Conservation (phyloP, 495 filamentous ascomycete genomes). For the Tuber indicum region DNA sequence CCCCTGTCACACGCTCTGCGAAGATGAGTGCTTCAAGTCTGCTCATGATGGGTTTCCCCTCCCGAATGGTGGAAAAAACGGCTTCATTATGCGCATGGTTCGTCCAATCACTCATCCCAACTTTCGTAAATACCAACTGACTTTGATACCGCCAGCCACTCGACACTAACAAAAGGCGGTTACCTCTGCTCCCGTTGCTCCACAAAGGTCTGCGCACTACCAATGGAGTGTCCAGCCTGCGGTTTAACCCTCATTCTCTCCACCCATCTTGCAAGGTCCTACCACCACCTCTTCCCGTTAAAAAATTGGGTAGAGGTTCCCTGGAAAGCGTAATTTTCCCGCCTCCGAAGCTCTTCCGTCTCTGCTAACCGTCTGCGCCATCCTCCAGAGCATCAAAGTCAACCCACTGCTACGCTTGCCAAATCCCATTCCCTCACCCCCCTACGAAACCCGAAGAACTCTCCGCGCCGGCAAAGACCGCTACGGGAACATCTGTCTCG, state of each 20-base stretch:
- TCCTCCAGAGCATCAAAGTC: constrained; percentile 31
- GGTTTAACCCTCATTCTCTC: constrained; percentile 88
- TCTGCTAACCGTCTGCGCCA: constrained; percentile 42
- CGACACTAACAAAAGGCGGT: constrained; percentile 72
- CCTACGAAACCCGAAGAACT: constrained; percentile 41
- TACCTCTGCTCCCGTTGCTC: constrained; percentile 86
- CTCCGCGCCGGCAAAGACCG: constrained; percentile 41
- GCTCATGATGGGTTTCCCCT: constrained; percentile 99
- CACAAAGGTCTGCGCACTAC: constrained; percentile 82
- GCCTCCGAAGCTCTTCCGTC: constrained; percentile 56
- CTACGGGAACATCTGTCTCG: constrained; percentile 71
- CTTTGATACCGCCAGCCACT: constrained; percentile 51
- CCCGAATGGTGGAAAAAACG: constrained; percentile 65
- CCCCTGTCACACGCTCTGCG: constrained; percentile 66
- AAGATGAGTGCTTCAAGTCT: constrained; percentile 66
- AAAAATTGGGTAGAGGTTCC: constrained; percentile 83
- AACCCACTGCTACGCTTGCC: constrained; percentile 49
- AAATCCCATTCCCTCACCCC: constrained; percentile 50
- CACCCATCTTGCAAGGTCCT: constrained; percentile 90
- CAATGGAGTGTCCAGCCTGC: constrained; percentile 86
- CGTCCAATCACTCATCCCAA: constrained; percentile 17
- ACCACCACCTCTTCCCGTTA: constrained; percentile 92
- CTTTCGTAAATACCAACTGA: background rate
- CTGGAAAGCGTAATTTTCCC: constrained; percentile 57
- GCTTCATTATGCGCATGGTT: constrained; percentile 66